Base-by-base conservation (phyloP, 1,284 basidiomycete genomes). In the Cryptococcus hybrid region DNA sequence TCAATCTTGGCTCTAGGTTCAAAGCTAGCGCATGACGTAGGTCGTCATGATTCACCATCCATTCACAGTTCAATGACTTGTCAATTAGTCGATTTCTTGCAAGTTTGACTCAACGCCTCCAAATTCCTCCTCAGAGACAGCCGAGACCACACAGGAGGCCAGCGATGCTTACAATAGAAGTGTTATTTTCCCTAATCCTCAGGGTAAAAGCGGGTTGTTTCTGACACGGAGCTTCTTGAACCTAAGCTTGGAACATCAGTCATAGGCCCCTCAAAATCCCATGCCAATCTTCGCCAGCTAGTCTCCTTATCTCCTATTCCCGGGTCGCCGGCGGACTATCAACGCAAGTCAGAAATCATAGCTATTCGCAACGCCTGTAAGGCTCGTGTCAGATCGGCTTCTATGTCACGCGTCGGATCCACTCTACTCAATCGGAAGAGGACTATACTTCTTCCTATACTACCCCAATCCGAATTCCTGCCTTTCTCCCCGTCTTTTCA, bases 241-340 rank as follows among this genome's bases (percentile, higher is more conserved):
- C 58, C 55, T 7, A 57, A 37, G 36, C 39, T 54, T 24, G 59
- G 59, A 24, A 44, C 49, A 1, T 39, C 48, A 1, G 53, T 55
- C 30, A 15, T 61, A n/a, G 58, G 55, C 35, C 55, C 55, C n/a
- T 57, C 59, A 6, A 47, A 53, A 18, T 57, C 60, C 7, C 46
- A 48, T 24, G 40, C 44, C 43, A 57, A 57, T 37, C 53, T 57
- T n/a, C 46, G 56, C 8, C 53, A 56, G n/a, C 12, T 57, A 45
- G 15, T 49, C 11, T 43, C 39, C 54, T 59, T 52, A 2, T 57
- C 58, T 7, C 56, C 47, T 37, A 65, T 54, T 13, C 58, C 56
- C 7, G 57, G 51, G 5, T 53, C 58, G 30, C 63, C 61, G 12
- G 50, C 56, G 3, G 52, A 55, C 9, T 24, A n/a, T 7, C 11